Conservation (phyloP, 192 early-diverging fungal genomes). For the Gaertneriomyces sp. region DNA sequence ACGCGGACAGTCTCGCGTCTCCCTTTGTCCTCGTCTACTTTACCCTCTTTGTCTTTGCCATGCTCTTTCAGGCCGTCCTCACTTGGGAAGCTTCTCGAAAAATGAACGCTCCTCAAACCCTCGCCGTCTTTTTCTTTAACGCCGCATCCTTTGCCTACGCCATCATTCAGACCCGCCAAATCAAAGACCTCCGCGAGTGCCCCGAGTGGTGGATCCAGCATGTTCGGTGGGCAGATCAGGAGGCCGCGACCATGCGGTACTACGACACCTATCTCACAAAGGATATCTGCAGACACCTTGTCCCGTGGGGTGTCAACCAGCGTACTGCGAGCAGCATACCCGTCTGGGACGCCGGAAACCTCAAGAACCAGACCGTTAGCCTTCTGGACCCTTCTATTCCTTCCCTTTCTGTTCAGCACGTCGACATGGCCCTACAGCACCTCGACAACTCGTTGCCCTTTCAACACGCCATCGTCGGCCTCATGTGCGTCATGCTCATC, state of each 20-base stretch:
- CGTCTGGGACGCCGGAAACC: no score
- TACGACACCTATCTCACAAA: not conserved
- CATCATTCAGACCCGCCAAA: conserved; percentile 17
- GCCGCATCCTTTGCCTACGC: conserved; percentile 26
- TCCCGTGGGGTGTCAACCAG: no score
- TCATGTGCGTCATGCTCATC: conserved; percentile 18
- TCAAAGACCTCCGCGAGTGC: conserved; percentile 1
- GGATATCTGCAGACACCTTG: no score
- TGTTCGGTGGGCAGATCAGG: not conserved
- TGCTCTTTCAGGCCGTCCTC: conserved; percentile 27
- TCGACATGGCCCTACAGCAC: no score
- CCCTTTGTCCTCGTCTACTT: conserved; percentile 31
- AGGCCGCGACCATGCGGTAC: not conserved
- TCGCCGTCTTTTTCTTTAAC: conserved; percentile 33
- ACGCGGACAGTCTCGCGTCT: not conserved
- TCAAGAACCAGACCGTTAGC: no score
- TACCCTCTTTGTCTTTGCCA: conserved; percentile 28
- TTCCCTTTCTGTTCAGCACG: no score
- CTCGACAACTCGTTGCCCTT: no score
- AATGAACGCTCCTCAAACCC: conserved; percentile 32
- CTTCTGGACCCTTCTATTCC: no score
- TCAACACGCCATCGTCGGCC: conserved; percentile 17
- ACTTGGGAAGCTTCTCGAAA: conserved; percentile 30
- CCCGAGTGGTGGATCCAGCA: not conserved
- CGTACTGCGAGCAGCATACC: no score